A percentile compares a stretch with the other conserved stretches of the same genome.
Evolutionary conservation across 2,329 filamentous ascomycete genomes (phyloP).

Genomic region (Arthrobotrys iridis): DNA sequence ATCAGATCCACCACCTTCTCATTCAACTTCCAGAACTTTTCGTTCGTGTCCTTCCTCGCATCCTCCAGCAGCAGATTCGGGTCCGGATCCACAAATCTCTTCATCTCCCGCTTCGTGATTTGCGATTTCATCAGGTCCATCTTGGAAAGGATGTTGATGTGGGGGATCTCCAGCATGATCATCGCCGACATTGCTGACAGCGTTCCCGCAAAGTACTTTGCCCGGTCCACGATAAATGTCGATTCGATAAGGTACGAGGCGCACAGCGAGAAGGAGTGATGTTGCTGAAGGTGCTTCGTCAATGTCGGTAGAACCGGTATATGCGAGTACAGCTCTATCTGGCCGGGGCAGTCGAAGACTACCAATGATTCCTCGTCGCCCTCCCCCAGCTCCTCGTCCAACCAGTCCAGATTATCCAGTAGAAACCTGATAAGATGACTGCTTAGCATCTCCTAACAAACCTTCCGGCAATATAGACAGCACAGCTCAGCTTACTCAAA

Average conservation of each 20-base stretch:
- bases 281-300: constrained; percentile 86
- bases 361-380: constrained; percentile 95
- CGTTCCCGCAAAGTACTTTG: constrained; percentile 97
- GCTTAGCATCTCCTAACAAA: background rate
- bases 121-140: constrained; percentile 96
- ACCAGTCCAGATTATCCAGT: constrained; percentile 91
- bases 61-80: constrained; percentile 83
- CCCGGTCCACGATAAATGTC: constrained; percentile 92
- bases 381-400: constrained; percentile 83
- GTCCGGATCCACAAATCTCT: constrained; percentile 89
- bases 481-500: constrained; percentile 70
- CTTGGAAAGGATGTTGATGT: constrained; percentile 95
- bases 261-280: constrained; percentile 70
- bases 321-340: constrained; percentile 98
- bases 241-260: constrained; percentile 94
- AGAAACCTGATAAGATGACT: constrained; percentile 72
- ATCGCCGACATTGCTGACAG: constrained; percentile 98
- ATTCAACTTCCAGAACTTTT: constrained; percentile 72
- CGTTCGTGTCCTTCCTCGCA: constrained; percentile 67
- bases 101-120: constrained; percentile 85
- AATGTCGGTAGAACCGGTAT: constrained; percentile 89
- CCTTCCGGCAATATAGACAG: background rate
- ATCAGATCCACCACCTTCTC: constrained; percentile 89
- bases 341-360: constrained; percentile 97
- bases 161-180: constrained; percentile 97